Evolutionary conservation across 2,329 filamentous ascomycete species (phyloP).

Genomic region (Penicillium sp.): DNA sequence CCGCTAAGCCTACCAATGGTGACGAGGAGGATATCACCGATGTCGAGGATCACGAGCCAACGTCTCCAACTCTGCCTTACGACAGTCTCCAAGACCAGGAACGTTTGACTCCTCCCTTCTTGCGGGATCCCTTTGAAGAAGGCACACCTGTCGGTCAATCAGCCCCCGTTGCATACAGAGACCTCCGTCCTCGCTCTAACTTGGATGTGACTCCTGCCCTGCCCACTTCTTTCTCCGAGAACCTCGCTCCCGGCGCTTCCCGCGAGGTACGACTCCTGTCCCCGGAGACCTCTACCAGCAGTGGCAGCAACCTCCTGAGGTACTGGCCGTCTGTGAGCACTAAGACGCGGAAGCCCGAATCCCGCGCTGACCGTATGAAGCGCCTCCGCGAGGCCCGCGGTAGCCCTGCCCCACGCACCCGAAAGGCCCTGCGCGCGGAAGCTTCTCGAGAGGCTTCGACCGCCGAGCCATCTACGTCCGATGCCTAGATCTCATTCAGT

Average conservation of each 20-base stretch:
- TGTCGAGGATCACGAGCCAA: conserved; percentile 37
- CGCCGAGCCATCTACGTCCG: neutral
- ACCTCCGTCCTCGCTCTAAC: neutral
- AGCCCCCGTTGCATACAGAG: neutral
- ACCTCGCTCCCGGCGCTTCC: neutral
- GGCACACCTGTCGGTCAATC: neutral
- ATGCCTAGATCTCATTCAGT: neutral
- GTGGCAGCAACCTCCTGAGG: neutral
- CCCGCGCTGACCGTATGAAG: conserved; percentile 1
- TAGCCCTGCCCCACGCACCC: conserved; percentile 2
- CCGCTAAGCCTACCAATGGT: conserved; percentile 29
- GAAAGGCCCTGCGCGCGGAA: neutral
- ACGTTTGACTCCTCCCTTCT: conserved; percentile 4
- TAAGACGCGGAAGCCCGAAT: neutral
- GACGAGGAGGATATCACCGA: conserved; percentile 48
- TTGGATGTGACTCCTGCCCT: neutral
- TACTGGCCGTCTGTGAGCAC: neutral
- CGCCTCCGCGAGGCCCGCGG: neutral
- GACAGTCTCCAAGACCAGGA: neutral
- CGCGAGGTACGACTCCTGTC: neutral
- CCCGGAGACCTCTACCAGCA: neutral
- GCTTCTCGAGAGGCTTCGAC: neutral
- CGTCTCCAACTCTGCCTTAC: conserved; percentile 9
- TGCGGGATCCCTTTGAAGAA: neutral
- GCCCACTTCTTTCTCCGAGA: conserved; percentile 7